A percentile compares a stretch with the other conserved stretches of the same genome.
Conservation (phyloP, 345 rosid species). For the Linum trigynum region DNA sequence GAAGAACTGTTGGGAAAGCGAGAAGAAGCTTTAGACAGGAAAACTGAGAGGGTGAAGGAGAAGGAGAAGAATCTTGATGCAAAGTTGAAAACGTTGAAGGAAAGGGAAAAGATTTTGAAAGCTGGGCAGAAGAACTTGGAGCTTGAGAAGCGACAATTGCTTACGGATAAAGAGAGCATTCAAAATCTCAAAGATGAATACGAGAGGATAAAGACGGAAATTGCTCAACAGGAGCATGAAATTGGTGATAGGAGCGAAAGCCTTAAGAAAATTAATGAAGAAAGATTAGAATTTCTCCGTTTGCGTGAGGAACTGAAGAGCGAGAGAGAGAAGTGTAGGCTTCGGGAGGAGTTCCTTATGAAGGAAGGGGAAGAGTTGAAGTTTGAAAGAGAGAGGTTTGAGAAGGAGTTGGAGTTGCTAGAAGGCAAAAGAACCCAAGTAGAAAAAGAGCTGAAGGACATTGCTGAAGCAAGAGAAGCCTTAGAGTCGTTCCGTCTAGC, state of each 20-base stretch:
- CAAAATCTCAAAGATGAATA: constrained; percentile 47
- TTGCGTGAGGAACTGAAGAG: constrained; percentile 56
- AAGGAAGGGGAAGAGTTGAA: constrained; percentile 60
- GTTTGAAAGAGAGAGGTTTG: constrained; percentile 58
- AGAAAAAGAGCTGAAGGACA: constrained; percentile 29
- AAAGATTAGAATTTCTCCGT: constrained; percentile 52
- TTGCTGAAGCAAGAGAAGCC: constrained; percentile 42
- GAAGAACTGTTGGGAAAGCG: constrained; percentile 49
- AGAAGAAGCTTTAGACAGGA: constrained; percentile 45
- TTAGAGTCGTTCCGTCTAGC: constrained; percentile 29
- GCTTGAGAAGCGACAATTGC: constrained; percentile 40
- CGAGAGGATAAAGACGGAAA: constrained; percentile 52
- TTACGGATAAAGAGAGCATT: constrained; percentile 42
- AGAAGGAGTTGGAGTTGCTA: constrained; percentile 69
- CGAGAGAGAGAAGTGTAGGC: constrained; percentile 47
- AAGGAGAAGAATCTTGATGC: constrained; percentile 63
- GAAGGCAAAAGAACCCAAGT: constrained; percentile 56
- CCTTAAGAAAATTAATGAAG: constrained; percentile 46
- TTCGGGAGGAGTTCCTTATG: constrained; percentile 47
- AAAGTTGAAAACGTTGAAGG: constrained; percentile 43
- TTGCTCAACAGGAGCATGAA: constrained; percentile 44
- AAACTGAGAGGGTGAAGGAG: constrained; percentile 51
- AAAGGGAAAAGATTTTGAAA: constrained; percentile 45
- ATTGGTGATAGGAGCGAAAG: constrained; percentile 47
- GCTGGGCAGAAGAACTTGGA: constrained; percentile 54